A percentile compares a stretch with the other conserved stretches of the same genome.
These are phyloP conservation scores for Cyphellophora europaea DNA, from an alignment of 2,329 filamentous ascomycete species.

Conservation along the genomic window DNA sequence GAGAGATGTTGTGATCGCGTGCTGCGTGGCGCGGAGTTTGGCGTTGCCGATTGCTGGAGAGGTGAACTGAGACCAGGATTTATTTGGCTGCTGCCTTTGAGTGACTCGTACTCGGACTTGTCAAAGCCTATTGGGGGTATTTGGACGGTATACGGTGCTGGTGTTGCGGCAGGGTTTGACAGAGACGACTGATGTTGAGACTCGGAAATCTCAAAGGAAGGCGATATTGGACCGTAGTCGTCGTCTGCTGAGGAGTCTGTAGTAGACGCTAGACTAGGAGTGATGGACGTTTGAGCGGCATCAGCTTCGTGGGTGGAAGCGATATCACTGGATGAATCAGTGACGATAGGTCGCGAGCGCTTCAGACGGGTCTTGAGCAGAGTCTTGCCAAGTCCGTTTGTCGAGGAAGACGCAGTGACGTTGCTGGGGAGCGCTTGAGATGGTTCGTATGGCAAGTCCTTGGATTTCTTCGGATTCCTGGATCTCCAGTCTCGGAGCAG, in stretches of 20 bases:
- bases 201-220: constrained; percentile 12
- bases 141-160: background rate
- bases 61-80: background rate
- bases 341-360: constrained; percentile 3
- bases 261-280: constrained; percentile 1
- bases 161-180: too few relatives aligned
- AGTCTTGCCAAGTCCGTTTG: background rate
- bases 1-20: too few relatives aligned
- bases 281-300: background rate
- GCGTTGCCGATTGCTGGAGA: constrained; percentile 1
- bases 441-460: background rate
- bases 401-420: background rate
- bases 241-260: background rate
- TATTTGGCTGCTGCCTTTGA: constrained; percentile 1
- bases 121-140: constrained; percentile 3
- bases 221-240: constrained; percentile 1
- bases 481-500: background rate
- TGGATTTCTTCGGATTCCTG: background rate
- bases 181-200: constrained; percentile 9
- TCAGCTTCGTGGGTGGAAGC: background rate
- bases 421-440: background rate
- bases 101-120: constrained; percentile 12
- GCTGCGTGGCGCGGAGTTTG: too few relatives aligned
- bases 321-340: constrained; percentile 10
- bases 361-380: background rate